Evolutionary conservation across 2,329 filamentous ascomycete genomes (phyloP).

Genomic region (Diplodia mutila): DNA sequence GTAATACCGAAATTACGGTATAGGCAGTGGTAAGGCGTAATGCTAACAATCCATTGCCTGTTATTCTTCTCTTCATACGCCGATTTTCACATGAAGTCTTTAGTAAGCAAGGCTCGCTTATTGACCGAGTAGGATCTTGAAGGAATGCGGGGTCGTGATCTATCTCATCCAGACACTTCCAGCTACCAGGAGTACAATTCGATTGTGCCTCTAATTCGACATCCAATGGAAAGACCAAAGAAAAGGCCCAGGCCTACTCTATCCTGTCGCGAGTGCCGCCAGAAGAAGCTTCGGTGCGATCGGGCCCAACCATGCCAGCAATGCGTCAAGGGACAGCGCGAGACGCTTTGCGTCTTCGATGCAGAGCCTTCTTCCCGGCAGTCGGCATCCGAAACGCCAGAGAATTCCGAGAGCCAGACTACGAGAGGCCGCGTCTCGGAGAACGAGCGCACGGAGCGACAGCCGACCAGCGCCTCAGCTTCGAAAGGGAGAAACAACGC

Average conservation of each 20-base stretch:
- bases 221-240: constrained; percentile 8
- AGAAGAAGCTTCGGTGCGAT: constrained; percentile 37
- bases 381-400: background rate
- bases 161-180: no score
- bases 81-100: no score
- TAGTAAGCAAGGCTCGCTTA: no score
- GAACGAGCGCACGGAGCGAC: background rate
- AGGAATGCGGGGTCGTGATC: no score
- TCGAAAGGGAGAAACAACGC: background rate
- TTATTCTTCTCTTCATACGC: no score
- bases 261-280: constrained; percentile 34
- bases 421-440: no score
- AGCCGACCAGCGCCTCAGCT: background rate
- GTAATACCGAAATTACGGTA: no score
- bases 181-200: no score
- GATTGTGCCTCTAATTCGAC: no score
- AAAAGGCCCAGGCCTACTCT: constrained; percentile 34
- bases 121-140: no score
- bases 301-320: constrained; percentile 34
- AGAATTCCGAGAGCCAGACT: background rate
- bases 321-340: constrained; percentile 27
- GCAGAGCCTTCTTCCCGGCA: background rate
- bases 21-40: no score
- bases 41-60: no score
- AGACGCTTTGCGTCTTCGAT: constrained; percentile 30